These are phyloP conservation scores for Somion occarium DNA, from an alignment of 1,284 basidiomycete genomes.

Conservation along the genomic window DNA sequence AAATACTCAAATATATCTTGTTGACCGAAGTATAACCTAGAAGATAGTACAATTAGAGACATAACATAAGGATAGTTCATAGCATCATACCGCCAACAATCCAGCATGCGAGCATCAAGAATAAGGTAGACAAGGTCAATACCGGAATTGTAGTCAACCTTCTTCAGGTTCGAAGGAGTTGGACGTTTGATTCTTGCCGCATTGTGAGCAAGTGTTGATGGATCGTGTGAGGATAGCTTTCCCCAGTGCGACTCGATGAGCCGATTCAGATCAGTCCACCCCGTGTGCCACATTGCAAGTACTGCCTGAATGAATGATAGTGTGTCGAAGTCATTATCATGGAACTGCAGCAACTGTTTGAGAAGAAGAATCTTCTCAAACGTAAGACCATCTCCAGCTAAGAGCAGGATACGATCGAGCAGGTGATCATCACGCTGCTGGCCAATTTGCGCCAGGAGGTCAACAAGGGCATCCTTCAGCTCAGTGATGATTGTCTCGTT, in stretches of 20 bases:
- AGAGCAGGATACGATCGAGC: constrained; percentile 12
- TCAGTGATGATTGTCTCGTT: constrained; percentile 27
- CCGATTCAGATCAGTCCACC: constrained; percentile 20
- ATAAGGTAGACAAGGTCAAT: constrained; percentile 18
- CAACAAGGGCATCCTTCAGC: constrained; percentile 24
- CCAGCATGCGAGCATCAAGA: constrained; percentile 24
- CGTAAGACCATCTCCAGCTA: constrained; percentile 31
- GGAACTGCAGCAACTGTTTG: constrained; percentile 27
- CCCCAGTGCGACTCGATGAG: constrained; percentile 21
- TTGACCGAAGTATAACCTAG: too few species aligned
- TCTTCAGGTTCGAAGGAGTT: constrained; percentile 22
- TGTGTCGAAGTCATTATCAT: constrained; percentile 18
- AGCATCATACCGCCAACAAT: constrained; percentile 29
- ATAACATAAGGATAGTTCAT: too few species aligned
- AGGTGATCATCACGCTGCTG: constrained; percentile 14
- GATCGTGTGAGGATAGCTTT: constrained; percentile 17
- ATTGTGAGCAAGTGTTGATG: constrained; percentile 23
- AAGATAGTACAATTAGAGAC: too few species aligned
- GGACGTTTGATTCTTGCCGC: constrained; percentile 19
- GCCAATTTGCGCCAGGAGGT: constrained; percentile 28
- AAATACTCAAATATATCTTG: constrained; percentile 12
- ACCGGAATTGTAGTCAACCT: constrained; percentile 27
- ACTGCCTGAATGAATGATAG: constrained; percentile 16
- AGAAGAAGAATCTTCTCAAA: constrained; percentile 28
- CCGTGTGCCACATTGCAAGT: constrained; percentile 24